Conservation (phyloP, 148 eudicot species). For the Fagopyrum tataricum region DNA sequence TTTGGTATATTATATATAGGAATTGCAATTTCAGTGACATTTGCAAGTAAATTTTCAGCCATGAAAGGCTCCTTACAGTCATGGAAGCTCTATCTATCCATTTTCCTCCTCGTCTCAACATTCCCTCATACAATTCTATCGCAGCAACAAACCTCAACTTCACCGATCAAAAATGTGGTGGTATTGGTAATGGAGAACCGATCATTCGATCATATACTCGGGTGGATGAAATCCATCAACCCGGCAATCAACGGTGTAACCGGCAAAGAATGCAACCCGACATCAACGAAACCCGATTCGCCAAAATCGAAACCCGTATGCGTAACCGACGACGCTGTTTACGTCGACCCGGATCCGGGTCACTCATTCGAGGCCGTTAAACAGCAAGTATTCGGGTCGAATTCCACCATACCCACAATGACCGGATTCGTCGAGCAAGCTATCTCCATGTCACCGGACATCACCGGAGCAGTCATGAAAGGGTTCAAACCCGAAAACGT, state of each 20-base stretch:
- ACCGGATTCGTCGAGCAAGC: conserved; percentile 84
- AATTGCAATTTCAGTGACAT: too few relatives aligned
- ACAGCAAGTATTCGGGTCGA: conserved; percentile 70
- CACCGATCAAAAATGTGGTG: conserved; percentile 76
- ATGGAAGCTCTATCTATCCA: neutral
- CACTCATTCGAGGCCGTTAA: conserved; percentile 75
- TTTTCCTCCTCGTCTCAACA: neutral
- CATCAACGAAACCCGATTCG: conserved; percentile 25
- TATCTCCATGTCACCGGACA: conserved; percentile 35
- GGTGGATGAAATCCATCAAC: conserved; percentile 90
- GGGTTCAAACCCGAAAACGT: conserved; percentile 70
- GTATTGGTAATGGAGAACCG: conserved; percentile 83
- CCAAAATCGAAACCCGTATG: conserved; percentile 33
- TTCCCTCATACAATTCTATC: neutral
- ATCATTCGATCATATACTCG: conserved; percentile 89
- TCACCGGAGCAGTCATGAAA: conserved; percentile 69
- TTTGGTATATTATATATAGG: too few relatives aligned
- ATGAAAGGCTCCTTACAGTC: neutral
- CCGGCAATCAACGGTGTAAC: conserved; percentile 71
- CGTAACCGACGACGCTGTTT: conserved; percentile 57
- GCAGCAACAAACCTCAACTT: conserved; percentile 23
- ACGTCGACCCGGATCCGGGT: conserved; percentile 88
- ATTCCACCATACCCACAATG: conserved; percentile 34
- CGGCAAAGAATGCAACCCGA: conserved; percentile 69
- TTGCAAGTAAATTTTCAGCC: neutral